Evolutionary conservation across 495 filamentous ascomycete genomes (phyloP), one percentile per base, ranked within the genome.

Genomic region (Annulohypoxylon stygium): DNA sequence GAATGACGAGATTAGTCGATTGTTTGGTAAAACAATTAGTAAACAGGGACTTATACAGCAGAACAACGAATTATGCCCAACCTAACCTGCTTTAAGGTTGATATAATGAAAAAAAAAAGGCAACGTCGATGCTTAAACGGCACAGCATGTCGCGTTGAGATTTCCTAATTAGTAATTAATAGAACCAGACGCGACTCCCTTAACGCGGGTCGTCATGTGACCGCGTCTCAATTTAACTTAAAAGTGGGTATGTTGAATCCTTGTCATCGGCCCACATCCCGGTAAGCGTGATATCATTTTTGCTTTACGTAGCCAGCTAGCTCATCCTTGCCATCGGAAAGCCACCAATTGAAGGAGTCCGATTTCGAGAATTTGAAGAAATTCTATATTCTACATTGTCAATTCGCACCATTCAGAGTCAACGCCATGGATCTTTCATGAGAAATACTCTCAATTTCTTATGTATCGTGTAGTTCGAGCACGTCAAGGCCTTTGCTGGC

Each of bases 381-480:
- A 20, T 18, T 58, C 20, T 26, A 2, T 37, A 14, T 30, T 43
- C 36, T 12, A 9, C 11, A 43, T 4, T 60, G 11, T 43, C 10
- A 25, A 39, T 20, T 18, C 18, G 14, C 2, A 23, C 7, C 50
- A 25, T 25, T 26, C 10, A 7, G 11, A 16, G 18, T 18, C 34
- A 43, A 48, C 54, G 48, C 45, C 33, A 77, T 77, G 75, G 66
- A 73, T 41, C 61, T 0, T 47, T 68, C 43, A 45, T 47, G 18
- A 47, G 12, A 43, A 61, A 73, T 73, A 73, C 65, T 30, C 9
- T 63, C 25, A 60, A 11, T 55, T 61, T 59, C 65, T 65, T 69
- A 79, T 79, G 77, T 66, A 77, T 74, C 67, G 77, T 74, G 70
- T 58, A 47, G 33, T 51, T 63, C 75, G 65, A 61, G 67, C 67